These are phyloP conservation scores for Corylus heterophylla DNA, from an alignment of 306 rosid species.

Conservation along the genomic window DNA sequence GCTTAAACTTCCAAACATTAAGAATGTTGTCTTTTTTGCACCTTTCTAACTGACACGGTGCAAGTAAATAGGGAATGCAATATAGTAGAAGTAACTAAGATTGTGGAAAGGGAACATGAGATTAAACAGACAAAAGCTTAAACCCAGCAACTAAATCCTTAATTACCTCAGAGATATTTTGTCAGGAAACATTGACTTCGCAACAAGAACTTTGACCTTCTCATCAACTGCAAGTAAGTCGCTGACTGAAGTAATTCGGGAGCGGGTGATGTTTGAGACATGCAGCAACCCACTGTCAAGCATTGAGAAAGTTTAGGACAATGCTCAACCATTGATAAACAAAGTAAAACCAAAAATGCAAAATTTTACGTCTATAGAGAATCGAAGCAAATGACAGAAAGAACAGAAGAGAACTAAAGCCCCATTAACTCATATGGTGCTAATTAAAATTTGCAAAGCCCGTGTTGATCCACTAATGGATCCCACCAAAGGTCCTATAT, in stretches of 20 bases:
- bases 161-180: slow-evolving; percentile 87
- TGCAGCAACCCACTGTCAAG: slow-evolving; percentile 91
- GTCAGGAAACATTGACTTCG: slow-evolving; percentile 78
- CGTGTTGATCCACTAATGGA: background rate
- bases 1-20: background rate
- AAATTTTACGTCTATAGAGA: background rate
- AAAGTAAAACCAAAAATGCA: slow-evolving; percentile 10
- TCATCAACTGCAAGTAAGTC: slow-evolving; percentile 77
- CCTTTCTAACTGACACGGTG: background rate
- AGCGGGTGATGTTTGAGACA: slow-evolving; percentile 74
- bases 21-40: background rate
- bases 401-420: background rate
- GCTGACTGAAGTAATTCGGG: slow-evolving; percentile 60
- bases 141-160: slow-evolving; percentile 11
- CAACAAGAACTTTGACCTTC: slow-evolving; percentile 79
- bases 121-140: background rate
- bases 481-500: background rate
- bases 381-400: slow-evolving; percentile 10
- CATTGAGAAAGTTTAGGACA: slow-evolving; percentile 18
- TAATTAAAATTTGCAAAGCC: background rate
- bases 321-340: slow-evolving; percentile 15
- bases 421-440: background rate
- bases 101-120: background rate
- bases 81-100: background rate
- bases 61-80: background rate